These are phyloP conservation scores for Chiua virens DNA, from an alignment of 768 basidiomycete species.

Conservation along the genomic window DNA sequence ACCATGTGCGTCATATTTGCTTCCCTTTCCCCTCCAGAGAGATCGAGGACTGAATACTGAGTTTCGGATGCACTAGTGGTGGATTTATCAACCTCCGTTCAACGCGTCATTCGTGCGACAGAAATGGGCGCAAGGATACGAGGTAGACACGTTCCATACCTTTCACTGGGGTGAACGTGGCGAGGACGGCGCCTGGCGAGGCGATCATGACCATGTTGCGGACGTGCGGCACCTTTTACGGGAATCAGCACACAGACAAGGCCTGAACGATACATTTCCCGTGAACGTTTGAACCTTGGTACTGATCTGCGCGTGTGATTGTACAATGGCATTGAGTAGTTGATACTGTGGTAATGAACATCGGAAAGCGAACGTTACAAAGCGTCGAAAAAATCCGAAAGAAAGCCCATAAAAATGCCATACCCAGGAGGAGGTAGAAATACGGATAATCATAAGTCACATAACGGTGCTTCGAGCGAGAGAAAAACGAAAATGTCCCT, in stretches of 20 bases:
- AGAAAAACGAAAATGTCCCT: neutral
- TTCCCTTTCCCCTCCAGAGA: no score
- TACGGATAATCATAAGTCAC: slow-evolving; percentile 11
- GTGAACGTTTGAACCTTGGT: slow-evolving; percentile 6
- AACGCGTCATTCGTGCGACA: slow-evolving; percentile 46
- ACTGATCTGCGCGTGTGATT: neutral
- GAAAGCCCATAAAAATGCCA: no score
- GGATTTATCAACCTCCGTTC: slow-evolving; percentile 49
- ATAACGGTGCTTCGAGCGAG: neutral
- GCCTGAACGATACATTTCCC: slow-evolving; percentile 27
- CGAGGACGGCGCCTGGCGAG: slow-evolving; percentile 36
- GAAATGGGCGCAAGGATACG: slow-evolving; percentile 45
- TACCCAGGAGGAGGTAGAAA: no score
- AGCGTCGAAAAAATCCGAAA: neutral
- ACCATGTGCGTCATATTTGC: slow-evolving; percentile 37
- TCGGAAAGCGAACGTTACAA: neutral
- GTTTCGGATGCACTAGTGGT: slow-evolving; percentile 34
- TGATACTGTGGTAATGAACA: neutral
- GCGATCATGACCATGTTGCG: slow-evolving; percentile 32
- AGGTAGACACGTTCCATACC: slow-evolving; percentile 52
- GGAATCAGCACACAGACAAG: slow-evolving; percentile 42
- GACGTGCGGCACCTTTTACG: slow-evolving; percentile 37
- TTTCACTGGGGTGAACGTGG: slow-evolving; percentile 49
- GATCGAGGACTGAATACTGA: neutral
- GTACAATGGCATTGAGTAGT: neutral